phyloP scores from a whole-genome alignment of 768 basidiomycete genomes.

The Leucocoprinus sp. region DNA sequence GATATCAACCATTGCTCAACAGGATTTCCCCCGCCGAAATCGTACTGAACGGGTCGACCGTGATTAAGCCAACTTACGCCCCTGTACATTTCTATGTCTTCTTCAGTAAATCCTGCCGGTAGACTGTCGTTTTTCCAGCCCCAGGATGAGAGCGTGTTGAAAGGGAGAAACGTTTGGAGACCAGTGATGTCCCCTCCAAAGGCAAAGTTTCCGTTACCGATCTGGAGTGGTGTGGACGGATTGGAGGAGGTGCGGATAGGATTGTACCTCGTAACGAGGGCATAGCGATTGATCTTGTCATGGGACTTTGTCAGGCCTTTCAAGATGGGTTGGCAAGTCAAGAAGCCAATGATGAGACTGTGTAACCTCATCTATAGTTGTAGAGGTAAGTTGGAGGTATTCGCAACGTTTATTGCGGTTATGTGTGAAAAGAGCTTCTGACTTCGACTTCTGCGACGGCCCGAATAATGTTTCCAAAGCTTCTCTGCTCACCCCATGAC shows the following conservation, averaged over 20 bases:
- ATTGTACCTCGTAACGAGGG: constrained; percentile 41
- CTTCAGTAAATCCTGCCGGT: constrained; percentile 32
- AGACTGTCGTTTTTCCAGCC: constrained; percentile 55
- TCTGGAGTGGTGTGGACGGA: constrained; percentile 43
- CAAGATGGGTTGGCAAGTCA: constrained; percentile 1
- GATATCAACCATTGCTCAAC: constrained; percentile 49
- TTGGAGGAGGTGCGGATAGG: constrained; percentile 41
- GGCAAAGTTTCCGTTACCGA: constrained; percentile 56
- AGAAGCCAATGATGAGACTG: not conserved
- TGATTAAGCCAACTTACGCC: constrained; percentile 46
- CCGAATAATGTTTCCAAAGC: not conserved
- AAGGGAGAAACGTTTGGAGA: constrained; percentile 49
- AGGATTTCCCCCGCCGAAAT: constrained; percentile 35
- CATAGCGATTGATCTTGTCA: constrained; percentile 32
- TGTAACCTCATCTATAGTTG: not conserved
- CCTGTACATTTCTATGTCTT: constrained; percentile 36
- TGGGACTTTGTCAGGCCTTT: not conserved
- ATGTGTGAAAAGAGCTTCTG: not conserved
- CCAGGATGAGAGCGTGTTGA: constrained; percentile 50
- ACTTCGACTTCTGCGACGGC: too few relatives aligned
- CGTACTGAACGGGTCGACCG: constrained; percentile 40
- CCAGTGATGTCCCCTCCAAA: constrained; percentile 53
- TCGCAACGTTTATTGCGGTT: too few relatives aligned
- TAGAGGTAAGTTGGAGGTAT: too few relatives aligned
- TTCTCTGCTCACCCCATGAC: not conserved